A percentile compares a stretch with the other conserved stretches of the same genome.
Conservation (phyloP, 2,329 filamentous ascomycete genomes). For the Neocucurbitaria cava region DNA sequence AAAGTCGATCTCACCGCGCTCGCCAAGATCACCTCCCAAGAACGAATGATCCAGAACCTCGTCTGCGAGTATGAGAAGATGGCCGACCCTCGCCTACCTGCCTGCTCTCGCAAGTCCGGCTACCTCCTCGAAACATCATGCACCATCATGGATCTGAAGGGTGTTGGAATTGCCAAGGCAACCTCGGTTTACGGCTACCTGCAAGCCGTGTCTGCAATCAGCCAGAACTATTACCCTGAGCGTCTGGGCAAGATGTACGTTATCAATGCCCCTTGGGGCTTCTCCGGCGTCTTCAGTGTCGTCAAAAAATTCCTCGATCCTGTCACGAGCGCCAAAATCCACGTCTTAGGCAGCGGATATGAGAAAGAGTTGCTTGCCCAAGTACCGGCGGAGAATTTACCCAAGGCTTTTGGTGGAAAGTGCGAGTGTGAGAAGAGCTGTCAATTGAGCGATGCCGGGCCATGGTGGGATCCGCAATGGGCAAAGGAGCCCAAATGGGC, state of each 20-base stretch:
- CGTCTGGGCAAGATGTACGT: constrained; percentile 94
- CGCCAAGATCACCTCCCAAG: constrained; percentile 89
- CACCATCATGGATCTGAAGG: constrained; percentile 98
- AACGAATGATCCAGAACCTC: constrained; percentile 96
- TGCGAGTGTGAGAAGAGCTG: constrained; percentile 87
- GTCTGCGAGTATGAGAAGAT: constrained; percentile 98
- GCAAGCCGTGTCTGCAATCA: constrained; percentile 82
- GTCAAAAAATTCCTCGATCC: constrained; percentile 96
- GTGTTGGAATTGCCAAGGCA: constrained; percentile 82
- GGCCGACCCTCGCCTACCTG: constrained; percentile 88
- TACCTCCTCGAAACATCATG: constrained; percentile 96
- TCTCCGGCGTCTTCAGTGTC: constrained; percentile 82
- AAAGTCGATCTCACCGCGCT: constrained; percentile 89
- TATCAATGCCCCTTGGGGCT: constrained; percentile 98
- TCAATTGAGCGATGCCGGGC: constrained; percentile 84
- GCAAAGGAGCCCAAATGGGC: constrained; percentile 63
- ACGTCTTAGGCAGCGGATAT: constrained; percentile 83
- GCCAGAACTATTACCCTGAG: constrained; percentile 99
- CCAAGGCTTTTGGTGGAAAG: constrained; percentile 80
- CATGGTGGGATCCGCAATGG: constrained; percentile 80
- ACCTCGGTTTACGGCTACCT: constrained; percentile 89
- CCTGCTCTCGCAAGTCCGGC: constrained; percentile 90
- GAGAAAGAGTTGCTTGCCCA: constrained; percentile 84
- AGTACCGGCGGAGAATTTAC: constrained; percentile 88
- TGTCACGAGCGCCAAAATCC: constrained; percentile 95